Evolutionary conservation across 768 basidiomycete genomes (phyloP).

Genomic region (Mycena amicta): DNA sequence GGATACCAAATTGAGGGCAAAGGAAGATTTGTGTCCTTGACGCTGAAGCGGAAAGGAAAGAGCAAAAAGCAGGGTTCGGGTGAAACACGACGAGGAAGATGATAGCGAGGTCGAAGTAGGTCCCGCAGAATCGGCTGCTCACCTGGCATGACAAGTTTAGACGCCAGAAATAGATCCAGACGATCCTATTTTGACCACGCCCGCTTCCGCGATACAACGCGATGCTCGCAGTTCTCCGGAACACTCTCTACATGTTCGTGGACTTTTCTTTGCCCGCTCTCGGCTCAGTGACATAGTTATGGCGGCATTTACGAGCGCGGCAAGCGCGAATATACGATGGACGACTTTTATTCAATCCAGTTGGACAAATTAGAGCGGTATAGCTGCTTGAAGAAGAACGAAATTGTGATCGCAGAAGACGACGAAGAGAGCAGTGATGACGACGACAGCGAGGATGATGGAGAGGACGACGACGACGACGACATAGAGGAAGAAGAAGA

Average conservation of each 20-base stretch:
- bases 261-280: too few relatives aligned
- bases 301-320: constrained; percentile 88
- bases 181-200: constrained; percentile 65
- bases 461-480: constrained; percentile 42
- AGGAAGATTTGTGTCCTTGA: constrained; percentile 78
- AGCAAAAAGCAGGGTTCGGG: constrained; percentile 26
- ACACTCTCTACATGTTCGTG: constrained; percentile 85
- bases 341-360: constrained; percentile 81
- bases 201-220: constrained; percentile 82
- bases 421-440: constrained; percentile 66
- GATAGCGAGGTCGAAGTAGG: constrained; percentile 21
- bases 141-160: background rate
- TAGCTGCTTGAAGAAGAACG: constrained; percentile 70
- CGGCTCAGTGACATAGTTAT: too few relatives aligned
- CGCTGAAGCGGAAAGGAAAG: constrained; percentile 71
- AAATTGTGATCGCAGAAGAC: constrained; percentile 60
- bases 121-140: background rate
- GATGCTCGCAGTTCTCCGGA: constrained; percentile 83
- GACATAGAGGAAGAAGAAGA: constrained; percentile 46
- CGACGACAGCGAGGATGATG: constrained; percentile 39
- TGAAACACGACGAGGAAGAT: constrained; percentile 20
- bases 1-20: constrained; percentile 76
- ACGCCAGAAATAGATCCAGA: constrained; percentile 50
- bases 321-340: constrained; percentile 82
- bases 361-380: constrained; percentile 86